Evolutionary conservation across 2,329 filamentous ascomycete genomes (phyloP).

Genomic region (Cryphonectria japonica): DNA sequence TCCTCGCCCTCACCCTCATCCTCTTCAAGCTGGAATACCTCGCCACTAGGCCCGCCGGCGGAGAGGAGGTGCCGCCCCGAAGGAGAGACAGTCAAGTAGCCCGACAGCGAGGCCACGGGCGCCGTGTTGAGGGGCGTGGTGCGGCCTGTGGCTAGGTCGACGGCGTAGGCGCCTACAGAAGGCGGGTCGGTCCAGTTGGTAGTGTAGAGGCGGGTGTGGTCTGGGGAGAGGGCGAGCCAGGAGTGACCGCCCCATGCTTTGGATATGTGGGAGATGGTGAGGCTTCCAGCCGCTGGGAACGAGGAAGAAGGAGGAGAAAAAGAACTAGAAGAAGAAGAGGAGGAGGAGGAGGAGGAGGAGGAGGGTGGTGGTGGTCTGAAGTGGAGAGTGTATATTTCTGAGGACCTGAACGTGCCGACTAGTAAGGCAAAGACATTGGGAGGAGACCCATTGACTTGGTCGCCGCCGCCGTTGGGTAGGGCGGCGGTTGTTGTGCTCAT

Average conservation of each 20-base stretch:
- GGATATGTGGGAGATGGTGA: conserved; percentile 25
- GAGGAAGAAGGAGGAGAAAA: background rate
- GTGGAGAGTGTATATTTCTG: conserved; percentile 24
- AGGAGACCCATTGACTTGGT: background rate
- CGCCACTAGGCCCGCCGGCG: conserved; percentile 26
- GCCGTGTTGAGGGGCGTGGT: conserved; percentile 23
- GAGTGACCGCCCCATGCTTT: conserved; percentile 28
- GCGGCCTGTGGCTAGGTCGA: conserved; percentile 17
- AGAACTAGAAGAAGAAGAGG: background rate
- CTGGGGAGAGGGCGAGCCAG: conserved; percentile 30
- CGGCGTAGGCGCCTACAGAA: conserved; percentile 28
- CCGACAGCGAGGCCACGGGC: conserved; percentile 23
- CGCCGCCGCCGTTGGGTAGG: conserved; percentile 3
- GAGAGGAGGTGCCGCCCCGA: conserved; percentile 25
- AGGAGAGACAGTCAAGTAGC: conserved; percentile 25
- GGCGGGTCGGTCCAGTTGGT: conserved; percentile 29
- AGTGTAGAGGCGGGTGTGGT: conserved; percentile 29
- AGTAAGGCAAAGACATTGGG: conserved; percentile 23
- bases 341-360: background rate
- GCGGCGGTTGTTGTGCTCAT: background rate
- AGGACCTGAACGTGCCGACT: conserved; percentile 27
- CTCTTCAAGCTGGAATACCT: conserved; percentile 22
- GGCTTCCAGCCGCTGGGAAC: background rate
- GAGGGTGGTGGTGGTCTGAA: conserved; percentile 21
- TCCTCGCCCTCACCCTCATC: conserved; percentile 15